Percentiles rank a stretch among this genome's conserved stretches.
phyloP scores from a whole-genome alignment of 2,329 filamentous ascomycete genomes.

The Blastomyces percursus region DNA sequence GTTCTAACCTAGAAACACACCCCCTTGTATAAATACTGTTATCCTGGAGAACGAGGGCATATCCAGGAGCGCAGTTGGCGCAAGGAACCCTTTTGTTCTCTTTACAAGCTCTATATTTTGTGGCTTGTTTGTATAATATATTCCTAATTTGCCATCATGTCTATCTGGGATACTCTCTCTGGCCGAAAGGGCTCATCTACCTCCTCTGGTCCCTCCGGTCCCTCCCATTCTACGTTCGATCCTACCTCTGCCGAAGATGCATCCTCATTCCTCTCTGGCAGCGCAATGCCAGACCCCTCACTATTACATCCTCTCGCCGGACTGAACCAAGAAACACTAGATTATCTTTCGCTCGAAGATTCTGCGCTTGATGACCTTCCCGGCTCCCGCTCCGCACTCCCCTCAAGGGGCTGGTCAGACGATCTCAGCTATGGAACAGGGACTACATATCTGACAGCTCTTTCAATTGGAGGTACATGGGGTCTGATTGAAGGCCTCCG shows the following conservation, averaged over 20 bases:
- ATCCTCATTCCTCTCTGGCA: conserved; percentile 70
- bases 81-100: conserved; percentile 14
- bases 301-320: conserved; percentile 88
- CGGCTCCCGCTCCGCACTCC: conserved; percentile 74
- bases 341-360: conserved; percentile 92
- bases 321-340: conserved; percentile 81
- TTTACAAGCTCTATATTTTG: conserved; percentile 16
- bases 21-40: not conserved
- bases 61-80: conserved; percentile 6
- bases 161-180: conserved; percentile 51
- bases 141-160: conserved; percentile 33
- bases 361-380: conserved; percentile 76
- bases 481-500: conserved; percentile 81
- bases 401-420: conserved; percentile 93
- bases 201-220: conserved; percentile 23
- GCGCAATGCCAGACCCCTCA: conserved; percentile 71
- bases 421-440: conserved; percentile 97
- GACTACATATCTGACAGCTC: conserved; percentile 79
- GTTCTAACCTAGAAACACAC: not conserved
- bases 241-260: conserved; percentile 66
- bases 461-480: conserved; percentile 81
- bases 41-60: not conserved
- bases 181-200: conserved; percentile 45
- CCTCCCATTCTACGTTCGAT: conserved; percentile 53
- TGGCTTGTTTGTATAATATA: conserved; percentile 20